Base-by-base conservation (phyloP, 169 alveolate genomes). In the Plasmodium blacklocki region DNA sequence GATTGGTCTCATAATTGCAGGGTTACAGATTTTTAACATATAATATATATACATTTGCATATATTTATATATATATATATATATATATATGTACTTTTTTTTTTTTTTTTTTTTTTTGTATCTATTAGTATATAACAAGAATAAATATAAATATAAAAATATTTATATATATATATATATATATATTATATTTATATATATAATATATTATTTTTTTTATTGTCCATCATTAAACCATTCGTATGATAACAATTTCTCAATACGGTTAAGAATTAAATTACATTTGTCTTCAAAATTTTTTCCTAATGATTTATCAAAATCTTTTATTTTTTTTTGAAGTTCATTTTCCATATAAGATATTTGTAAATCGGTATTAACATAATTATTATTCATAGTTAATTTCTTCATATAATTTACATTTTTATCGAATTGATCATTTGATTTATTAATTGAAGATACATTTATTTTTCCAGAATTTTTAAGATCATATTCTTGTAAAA, bases 1-100 rank as follows among this genome's bases (percentile, higher is more conserved):
- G 96, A 93, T 80, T 93, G 96, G 96, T 73, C 94, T 23, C 96
- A 93, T 66, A 93, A 92, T 90, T 94, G 96, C 54, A 88, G 96
- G 21, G 96, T 93, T 52, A 93, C 95, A 11, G 96, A 93, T 85
- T 93, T 93, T 87, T 93, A 71, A 89, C 19, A 5, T 11, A 12
- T 26, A 23, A 49, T n/a, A 5, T 23, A 3, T 49, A 43, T 29
- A 23, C 12, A 39, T 56, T 56, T 21, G 15, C 11, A 29, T 18
- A 21, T 8, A 3, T 6, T 14, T 73, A 26, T 56, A 11, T 54
- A 11, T 39, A 45, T 49, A 39, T 62, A n/a, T 19, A 50, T n/a
- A n/a, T n/a, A n/a, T n/a, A n/a, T 21, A 8, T 18, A 54, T 58
- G 64, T 63, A 62, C 54, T 14, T 64, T 64, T 0, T 62, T 14